Conservation (phyloP, 352 stramenopile genomes). For the Stramenopiles sp. region DNA sequence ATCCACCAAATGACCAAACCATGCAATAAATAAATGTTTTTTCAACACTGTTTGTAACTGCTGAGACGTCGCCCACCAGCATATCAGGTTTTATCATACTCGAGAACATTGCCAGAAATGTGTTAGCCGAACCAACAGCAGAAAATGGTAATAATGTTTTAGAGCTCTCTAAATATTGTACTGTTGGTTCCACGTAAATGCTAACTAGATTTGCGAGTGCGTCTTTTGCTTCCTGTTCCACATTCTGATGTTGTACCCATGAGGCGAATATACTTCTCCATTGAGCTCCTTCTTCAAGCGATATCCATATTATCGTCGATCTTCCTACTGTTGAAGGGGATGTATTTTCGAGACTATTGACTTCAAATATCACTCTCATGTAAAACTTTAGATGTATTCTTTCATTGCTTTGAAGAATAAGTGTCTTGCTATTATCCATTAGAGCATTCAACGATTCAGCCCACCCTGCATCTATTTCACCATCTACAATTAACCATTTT, state of each 20-base stretch:
- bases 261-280: conserved; percentile 65
- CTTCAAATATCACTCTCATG: conserved; percentile 90
- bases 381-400: conserved; percentile 69
- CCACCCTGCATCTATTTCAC: conserved; percentile 84
- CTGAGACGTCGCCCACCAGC: no score
- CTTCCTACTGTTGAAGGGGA: conserved; percentile 68
- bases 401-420: conserved; percentile 75
- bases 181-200: conserved; percentile 34
- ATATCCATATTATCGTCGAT: conserved; percentile 80
- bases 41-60: no score
- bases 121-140: no score
- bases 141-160: no score
- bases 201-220: neutral
- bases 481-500: conserved; percentile 86
- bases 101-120: no score
- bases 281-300: conserved; percentile 61
- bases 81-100: no score
- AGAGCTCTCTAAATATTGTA: conserved; percentile 60
- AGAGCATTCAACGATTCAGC: conserved; percentile 91
- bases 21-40: conserved; percentile 67
- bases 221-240: neutral
- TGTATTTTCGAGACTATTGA: conserved; percentile 65
- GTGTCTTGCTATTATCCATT: conserved; percentile 81
- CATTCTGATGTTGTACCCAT: conserved; percentile 28
- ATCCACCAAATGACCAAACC: conserved; percentile 67